These are phyloP conservation scores for Dactylellina cionopaga DNA, from an alignment of 2,329 filamentous ascomycete species.

Conservation along the genomic window DNA sequence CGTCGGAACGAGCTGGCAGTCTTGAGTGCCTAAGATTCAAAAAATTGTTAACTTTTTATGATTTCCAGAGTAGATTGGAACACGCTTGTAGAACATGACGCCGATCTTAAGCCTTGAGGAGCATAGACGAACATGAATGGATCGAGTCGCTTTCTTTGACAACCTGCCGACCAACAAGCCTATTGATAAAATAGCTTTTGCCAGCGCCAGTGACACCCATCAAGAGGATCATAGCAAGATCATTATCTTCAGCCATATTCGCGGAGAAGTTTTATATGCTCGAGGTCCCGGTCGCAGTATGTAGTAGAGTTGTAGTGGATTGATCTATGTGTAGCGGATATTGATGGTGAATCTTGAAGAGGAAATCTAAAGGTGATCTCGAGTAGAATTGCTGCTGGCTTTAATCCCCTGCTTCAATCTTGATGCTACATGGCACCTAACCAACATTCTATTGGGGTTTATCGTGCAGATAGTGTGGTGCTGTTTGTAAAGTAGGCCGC, in stretches of 20 bases:
- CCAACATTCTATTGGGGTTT: too few relatives aligned
- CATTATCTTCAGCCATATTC: background rate
- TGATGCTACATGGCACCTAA: too few relatives aligned
- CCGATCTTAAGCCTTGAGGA: too few relatives aligned
- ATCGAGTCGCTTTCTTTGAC: slow-evolving; percentile 1
- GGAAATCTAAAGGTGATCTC: background rate
- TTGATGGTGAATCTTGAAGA: too few relatives aligned
- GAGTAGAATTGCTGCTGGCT: too few relatives aligned
- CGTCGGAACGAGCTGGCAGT: slow-evolving; percentile 58
- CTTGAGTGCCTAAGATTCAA: slow-evolving; percentile 57
- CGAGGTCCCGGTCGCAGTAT: background rate
- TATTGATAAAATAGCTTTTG: slow-evolving; percentile 59
- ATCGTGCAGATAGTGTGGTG: too few relatives aligned
- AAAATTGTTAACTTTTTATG: background rate
- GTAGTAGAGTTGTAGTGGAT: background rate
- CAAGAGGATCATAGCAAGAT: slow-evolving; percentile 47
- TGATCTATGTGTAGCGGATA: too few relatives aligned
- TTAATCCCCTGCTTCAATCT: too few relatives aligned
- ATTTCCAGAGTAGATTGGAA: too few relatives aligned
- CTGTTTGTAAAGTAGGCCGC: too few relatives aligned
- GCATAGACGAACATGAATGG: background rate
- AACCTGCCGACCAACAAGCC: background rate
- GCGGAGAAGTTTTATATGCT: background rate
- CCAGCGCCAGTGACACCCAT: slow-evolving; percentile 59
- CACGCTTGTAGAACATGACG: too few relatives aligned